phyloP scores from a whole-genome alignment of 306 rosid genomes.

The Quercus dentata region DNA sequence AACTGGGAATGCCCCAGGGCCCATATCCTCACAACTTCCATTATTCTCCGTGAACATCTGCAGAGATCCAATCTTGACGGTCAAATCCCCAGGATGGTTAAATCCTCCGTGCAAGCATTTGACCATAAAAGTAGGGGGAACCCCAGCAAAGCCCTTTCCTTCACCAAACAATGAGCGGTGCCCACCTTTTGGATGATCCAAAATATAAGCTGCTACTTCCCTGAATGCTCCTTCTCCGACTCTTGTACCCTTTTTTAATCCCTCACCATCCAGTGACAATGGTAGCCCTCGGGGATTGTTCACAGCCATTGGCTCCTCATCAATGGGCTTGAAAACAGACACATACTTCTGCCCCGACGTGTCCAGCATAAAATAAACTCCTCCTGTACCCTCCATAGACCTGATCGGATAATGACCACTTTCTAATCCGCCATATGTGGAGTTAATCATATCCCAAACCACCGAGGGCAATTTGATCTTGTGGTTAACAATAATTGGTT shows the following conservation, averaged over 20 bases:
- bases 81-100: conserved; percentile 58
- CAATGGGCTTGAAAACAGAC: conserved; percentile 91
- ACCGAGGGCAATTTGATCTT: conserved; percentile 54
- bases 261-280: conserved; percentile 76
- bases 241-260: conserved; percentile 84
- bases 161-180: conserved; percentile 48
- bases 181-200: conserved; percentile 77
- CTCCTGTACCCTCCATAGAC: conserved; percentile 92
- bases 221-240: conserved; percentile 96
- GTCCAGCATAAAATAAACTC: conserved; percentile 86
- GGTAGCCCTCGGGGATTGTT: conserved; percentile 89
- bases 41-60: conserved; percentile 81
- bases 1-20: conserved; percentile 74
- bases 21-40: conserved; percentile 96
- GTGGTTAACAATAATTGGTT: conserved; percentile 77
- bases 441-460: conserved; percentile 60
- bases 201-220: conserved; percentile 95
- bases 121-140: conserved; percentile 78
- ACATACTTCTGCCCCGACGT: conserved; percentile 59
- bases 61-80: conserved; percentile 86
- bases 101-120: conserved; percentile 64
- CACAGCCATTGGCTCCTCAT: conserved; percentile 97
- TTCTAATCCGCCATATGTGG: conserved; percentile 59
- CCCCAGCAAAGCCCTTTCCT: conserved; percentile 78
- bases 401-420: conserved; percentile 62